Evolutionary conservation across 495 filamentous ascomycete genomes (phyloP).

Genomic region (Neurospora hispaniola): DNA sequence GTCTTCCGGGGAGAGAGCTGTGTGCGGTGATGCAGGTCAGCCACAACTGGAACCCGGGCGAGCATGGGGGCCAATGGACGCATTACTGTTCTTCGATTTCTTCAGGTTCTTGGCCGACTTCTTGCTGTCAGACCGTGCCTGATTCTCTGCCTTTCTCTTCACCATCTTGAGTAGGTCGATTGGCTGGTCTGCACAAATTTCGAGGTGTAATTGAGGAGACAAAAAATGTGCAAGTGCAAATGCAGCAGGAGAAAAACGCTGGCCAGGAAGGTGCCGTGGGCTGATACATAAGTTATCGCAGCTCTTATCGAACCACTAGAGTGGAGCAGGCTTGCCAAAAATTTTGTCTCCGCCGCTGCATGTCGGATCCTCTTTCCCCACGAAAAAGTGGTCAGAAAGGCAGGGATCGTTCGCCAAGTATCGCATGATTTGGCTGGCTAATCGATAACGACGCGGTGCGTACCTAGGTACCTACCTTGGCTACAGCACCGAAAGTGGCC

Average conservation of each 20-base stretch:
- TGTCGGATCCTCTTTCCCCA: neutral
- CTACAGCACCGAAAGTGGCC: neutral
- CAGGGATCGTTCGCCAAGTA: neutral
- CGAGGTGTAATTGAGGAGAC: neutral
- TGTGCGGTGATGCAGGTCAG: slow-evolving; percentile 12
- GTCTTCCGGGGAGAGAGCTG: slow-evolving; percentile 34
- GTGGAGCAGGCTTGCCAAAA: neutral
- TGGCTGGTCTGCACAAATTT: slow-evolving; percentile 6
- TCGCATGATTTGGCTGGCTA: neutral
- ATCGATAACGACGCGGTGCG: neutral
- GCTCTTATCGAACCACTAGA: neutral
- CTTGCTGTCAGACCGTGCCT: slow-evolving; percentile 21
- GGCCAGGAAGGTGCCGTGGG: neutral
- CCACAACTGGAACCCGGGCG: slow-evolving; percentile 1
- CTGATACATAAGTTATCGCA: neutral
- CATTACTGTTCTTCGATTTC: slow-evolving; percentile 33
- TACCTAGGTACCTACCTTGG: neutral
- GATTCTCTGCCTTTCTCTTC: slow-evolving; percentile 36
- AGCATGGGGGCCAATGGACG: slow-evolving; percentile 2
- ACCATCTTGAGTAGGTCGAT: slow-evolving; percentile 22
- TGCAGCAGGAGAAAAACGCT: slow-evolving; percentile 1
- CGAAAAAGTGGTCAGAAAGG: neutral
- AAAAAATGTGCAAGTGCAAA: neutral
- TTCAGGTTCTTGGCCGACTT: slow-evolving; percentile 26
- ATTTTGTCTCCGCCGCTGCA: neutral